Base-by-base conservation (phyloP, 2,329 filamentous ascomycete genomes). In the Fusarium tanahbumbuense region DNA sequence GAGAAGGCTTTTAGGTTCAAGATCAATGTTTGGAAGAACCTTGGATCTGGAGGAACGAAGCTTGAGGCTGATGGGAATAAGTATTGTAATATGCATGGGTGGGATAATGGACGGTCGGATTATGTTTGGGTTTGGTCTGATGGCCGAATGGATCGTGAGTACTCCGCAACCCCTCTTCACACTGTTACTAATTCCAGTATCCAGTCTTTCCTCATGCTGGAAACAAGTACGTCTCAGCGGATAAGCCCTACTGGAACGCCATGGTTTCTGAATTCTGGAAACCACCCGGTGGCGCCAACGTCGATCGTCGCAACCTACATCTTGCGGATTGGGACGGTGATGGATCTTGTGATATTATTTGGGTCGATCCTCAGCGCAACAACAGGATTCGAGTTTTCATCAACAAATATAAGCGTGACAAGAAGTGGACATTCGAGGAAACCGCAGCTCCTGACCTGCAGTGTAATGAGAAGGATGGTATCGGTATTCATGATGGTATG, bases 31-130 rank as follows among this genome's bases (percentile, higher is more conserved):
- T 64, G 55, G 55, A 59, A 60, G 25, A 64, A 54, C 10, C 28
- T 18, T 18, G 32, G 2, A 40, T 49, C 16, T 2, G 60, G 60
- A 2, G 55, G 49, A 0, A 64, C 50, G 1, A 44, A 64, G 32
- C 59, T 52, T 41, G 53, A 59, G 18, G 47, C 55, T 6, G 65
- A 68, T 34, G 70, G 70, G 2, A 67, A 68, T 50, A 63, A 54
- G n/a, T 72, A 73, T 56, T 70, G 63, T 44, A 68, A 72, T 56
- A 73, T 73, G 67, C 27, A 37, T 6, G 70, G 70, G 2, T 50
- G 60, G n/a, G 46, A n/a, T 5, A 55, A 65, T 22, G 58, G 60
- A 0, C 32, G 46, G 4, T 28, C 34, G 5, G 70, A 73, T 40
- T 72, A 68, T 28, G 64, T 72, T 20, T 72, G 68, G 68, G 42